Base-by-base conservation (phyloP, 176 grass and related monocot genomes). In the Rhipidocladum racemiflorum region DNA sequence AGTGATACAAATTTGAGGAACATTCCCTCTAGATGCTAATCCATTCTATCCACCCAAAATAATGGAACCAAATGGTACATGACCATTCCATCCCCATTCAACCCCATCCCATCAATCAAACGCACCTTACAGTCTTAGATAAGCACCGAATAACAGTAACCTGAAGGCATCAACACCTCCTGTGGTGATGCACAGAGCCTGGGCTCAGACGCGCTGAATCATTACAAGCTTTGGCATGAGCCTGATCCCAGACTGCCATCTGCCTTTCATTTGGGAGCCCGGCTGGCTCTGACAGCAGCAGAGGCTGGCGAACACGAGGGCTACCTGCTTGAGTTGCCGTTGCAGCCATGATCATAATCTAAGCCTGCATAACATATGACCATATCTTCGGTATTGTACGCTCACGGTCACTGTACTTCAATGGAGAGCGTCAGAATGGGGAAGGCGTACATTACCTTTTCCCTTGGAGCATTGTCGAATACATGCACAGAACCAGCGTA, bases 401-500 rank as follows among this genome's bases (percentile, higher is more conserved):
- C 4, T 38, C 25, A n/a, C 40, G 5, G 49, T 71, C 21, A 32
- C 60, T 68, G 35, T 66, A 13, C 49, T 45, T 84, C 17, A 32
- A 0, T 49, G 9, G 25, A 64, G 66, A 84, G 39, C 44, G 14
- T 34, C 25, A 75, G 65, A 57, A 1, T 77, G 11, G 43, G 46
- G 35, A 61, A 11, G 67, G 48, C 5, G 65, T 13, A 3, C 45
- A 0, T 80, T 63, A 93, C 90, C 88, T 87, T 88, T 34, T 96
- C 90, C 56, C 74, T 24, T 7, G 83, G 55, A 20, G 87, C 77
- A n/a, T 89, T 85, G 64, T 85, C 76, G 34, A 84, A 87, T 40
- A 75, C 82, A 43, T 51, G 77, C 49, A 87, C 82, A 11, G 83
- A 65, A 35, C 88, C 93, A 1, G 66, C 76, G 68, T 88, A 92